phyloP scores from a whole-genome alignment of 2,329 filamentous ascomycete genomes.

The Penicillium sp. region DNA sequence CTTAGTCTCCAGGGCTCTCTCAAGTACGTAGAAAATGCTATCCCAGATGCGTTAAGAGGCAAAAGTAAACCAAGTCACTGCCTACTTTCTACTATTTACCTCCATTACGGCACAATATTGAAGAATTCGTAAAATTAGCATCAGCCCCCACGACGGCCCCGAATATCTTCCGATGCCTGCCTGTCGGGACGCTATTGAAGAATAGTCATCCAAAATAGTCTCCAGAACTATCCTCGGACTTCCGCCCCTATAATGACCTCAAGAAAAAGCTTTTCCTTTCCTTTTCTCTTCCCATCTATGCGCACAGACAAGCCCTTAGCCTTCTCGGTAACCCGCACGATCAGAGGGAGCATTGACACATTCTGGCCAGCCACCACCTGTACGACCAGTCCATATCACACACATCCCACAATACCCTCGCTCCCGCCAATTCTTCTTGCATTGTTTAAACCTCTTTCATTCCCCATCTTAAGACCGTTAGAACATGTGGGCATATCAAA shows the following conservation, averaged over 20 bases:
- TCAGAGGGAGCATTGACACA: neutral
- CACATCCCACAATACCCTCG: neutral
- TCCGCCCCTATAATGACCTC: neutral
- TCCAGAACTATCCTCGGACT: neutral
- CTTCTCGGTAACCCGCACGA: neutral
- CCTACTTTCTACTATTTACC: neutral
- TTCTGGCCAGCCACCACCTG: neutral
- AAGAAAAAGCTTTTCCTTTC: neutral
- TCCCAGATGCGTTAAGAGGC: too few species aligned
- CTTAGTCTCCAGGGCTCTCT: neutral
- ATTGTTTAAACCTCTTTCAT: neutral
- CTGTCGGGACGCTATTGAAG: neutral
- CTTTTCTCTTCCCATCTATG: neutral
- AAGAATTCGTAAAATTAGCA: neutral
- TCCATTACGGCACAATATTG: neutral
- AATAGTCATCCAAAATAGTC: neutral
- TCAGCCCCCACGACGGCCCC: neutral
- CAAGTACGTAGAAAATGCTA: too few species aligned
- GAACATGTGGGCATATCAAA: slow-evolving; percentile 22
- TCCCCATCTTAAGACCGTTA: neutral
- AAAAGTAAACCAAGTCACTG: too few species aligned
- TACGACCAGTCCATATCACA: slow-evolving; percentile 1
- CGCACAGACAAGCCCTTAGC: neutral
- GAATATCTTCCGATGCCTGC: neutral
- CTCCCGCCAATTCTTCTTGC: neutral